A percentile compares a stretch with the other conserved stretches of the same genome.
Conservation (phyloP, 2,329 filamentous ascomycete species). For the Alternaria sp. region DNA sequence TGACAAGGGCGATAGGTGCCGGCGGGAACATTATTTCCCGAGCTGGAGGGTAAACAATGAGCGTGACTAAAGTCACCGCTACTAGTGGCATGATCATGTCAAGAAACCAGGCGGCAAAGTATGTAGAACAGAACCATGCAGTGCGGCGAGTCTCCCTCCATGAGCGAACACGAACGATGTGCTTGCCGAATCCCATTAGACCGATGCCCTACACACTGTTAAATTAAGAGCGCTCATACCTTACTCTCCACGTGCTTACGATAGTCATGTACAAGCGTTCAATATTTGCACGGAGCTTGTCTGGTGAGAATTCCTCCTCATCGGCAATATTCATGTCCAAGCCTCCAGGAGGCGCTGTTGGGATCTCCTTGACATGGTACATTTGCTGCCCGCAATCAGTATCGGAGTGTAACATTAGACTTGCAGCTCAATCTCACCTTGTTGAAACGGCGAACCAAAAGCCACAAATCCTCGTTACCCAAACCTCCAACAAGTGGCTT, state of each 20-base stretch:
- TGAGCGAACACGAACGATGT: conserved; percentile 77
- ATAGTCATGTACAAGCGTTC: conserved; percentile 86
- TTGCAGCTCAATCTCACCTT: conserved; percentile 59
- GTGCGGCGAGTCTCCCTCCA: conserved; percentile 80
- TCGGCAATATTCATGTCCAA: conserved; percentile 83
- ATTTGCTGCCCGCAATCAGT: conserved; percentile 61
- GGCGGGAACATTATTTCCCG: conserved; percentile 75
- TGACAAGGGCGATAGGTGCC: conserved; percentile 76
- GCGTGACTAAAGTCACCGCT: conserved; percentile 65
- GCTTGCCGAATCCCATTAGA: conserved; percentile 72
- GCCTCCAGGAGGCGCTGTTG: conserved; percentile 67
- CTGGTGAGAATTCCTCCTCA: conserved; percentile 84
- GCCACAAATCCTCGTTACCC: conserved; percentile 76
- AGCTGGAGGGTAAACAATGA: conserved; percentile 71
- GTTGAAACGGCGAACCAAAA: conserved; percentile 75
- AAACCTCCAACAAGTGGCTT: conserved; percentile 71
- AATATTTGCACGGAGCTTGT: conserved; percentile 79
- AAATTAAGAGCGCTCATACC: conserved; percentile 1
- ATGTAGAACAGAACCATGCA: conserved; percentile 68
- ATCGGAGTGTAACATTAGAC: background rate
- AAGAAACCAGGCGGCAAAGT: conserved; percentile 73
- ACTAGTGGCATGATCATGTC: conserved; percentile 74
- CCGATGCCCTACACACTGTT: conserved; percentile 61
- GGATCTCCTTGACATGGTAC: conserved; percentile 74
- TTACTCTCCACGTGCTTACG: conserved; percentile 35